phyloP scores from a whole-genome alignment of 1,139 yeast genomes.

The Hansenula lynferdii region DNA sequence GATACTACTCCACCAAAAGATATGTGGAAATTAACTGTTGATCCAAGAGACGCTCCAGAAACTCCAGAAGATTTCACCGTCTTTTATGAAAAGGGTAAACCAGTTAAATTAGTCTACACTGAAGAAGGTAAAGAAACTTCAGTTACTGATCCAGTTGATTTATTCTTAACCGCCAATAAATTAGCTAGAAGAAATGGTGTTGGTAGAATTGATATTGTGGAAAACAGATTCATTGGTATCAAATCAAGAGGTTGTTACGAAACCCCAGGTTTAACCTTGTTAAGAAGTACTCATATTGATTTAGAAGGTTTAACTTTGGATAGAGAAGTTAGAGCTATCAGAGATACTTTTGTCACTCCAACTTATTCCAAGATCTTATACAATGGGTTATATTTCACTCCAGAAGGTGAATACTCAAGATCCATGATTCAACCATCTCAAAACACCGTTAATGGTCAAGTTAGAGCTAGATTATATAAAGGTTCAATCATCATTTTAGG shows the following conservation, averaged over 20 bases:
- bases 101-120: slow-evolving; percentile 67
- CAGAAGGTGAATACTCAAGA: slow-evolving; percentile 96
- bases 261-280: slow-evolving; percentile 95
- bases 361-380: slow-evolving; percentile 85
- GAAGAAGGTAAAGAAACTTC: slow-evolving; percentile 49
- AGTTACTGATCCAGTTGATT: slow-evolving; percentile 83
- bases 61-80: slow-evolving; percentile 85
- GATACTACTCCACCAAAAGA: slow-evolving; percentile 98
- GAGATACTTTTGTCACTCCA: slow-evolving; percentile 95
- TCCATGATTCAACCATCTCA: slow-evolving; percentile 93
- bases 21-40: slow-evolving; percentile 98
- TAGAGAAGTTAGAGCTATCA: slow-evolving; percentile 94
- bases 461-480: slow-evolving; percentile 91
- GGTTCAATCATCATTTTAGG: slow-evolving; percentile 83
- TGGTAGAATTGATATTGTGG: slow-evolving; percentile 98
- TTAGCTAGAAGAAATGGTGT: slow-evolving; percentile 99
- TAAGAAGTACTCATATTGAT: slow-evolving; percentile 92
- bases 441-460: slow-evolving; percentile 92
- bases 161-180: slow-evolving; percentile 88
- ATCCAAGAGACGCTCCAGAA: slow-evolving; percentile 93
- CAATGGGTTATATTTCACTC: slow-evolving; percentile 97
- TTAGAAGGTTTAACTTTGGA: slow-evolving; percentile 95
- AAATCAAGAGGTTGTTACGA: slow-evolving; percentile 99
- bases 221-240: slow-evolving; percentile 97
- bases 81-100: slow-evolving; percentile 82